Evolutionary conservation across 345 rosid species (phyloP).

Genomic region (Mercurialis annua): DNA sequence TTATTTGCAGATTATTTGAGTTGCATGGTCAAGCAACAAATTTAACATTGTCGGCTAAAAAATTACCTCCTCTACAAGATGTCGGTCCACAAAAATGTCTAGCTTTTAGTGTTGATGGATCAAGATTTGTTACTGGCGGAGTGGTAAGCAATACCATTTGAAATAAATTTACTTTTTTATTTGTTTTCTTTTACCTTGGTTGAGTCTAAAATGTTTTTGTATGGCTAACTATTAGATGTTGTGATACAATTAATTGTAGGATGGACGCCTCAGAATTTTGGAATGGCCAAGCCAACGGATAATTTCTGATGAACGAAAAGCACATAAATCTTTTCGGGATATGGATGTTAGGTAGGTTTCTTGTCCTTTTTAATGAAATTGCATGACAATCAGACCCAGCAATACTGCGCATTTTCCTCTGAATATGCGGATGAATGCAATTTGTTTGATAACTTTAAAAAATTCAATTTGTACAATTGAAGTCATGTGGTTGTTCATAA

Average conservation of each 20-base stretch:
- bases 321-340: conserved; percentile 78
- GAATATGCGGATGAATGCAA: neutral
- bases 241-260: conserved; percentile 41
- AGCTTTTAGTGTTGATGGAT: conserved; percentile 86
- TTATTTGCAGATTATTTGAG: conserved; percentile 65
- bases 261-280: conserved; percentile 84
- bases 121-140: conserved; percentile 83
- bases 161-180: neutral
- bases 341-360: conserved; percentile 77
- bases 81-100: conserved; percentile 79
- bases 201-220: neutral
- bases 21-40: conserved; percentile 43
- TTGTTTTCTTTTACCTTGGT: neutral
- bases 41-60: conserved; percentile 50
- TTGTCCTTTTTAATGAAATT: neutral
- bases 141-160: conserved; percentile 48
- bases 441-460: neutral
- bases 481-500: neutral
- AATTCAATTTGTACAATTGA: neutral
- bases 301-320: conserved; percentile 71
- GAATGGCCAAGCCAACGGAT: conserved; percentile 74
- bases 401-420: neutral
- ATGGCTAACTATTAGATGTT: neutral
- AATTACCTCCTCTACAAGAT: conserved; percentile 53
- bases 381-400: neutral